A percentile compares a stretch with the other conserved stretches of the same genome.
These are phyloP conservation scores for Raphidocelis subcapitata DNA, from an alignment of 139 green algal genomes.

Conservation along the genomic window DNA sequence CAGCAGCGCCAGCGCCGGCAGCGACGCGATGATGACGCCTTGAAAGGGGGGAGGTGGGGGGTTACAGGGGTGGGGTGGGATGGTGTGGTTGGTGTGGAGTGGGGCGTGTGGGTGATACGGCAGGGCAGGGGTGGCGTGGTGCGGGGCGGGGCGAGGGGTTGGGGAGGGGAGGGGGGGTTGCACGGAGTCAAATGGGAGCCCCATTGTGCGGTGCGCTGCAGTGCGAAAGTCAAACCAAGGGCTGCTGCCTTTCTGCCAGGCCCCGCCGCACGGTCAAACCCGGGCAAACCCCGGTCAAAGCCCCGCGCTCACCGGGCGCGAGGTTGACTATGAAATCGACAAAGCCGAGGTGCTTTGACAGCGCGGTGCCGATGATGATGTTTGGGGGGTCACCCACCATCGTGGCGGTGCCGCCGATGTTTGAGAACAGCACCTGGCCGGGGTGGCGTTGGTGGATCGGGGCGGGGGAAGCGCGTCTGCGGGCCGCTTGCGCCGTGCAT, in stretches of 20 bases:
- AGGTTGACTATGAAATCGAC: conserved; percentile 48
- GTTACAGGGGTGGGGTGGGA: no score
- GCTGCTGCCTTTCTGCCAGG: not conserved
- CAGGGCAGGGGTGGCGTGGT: no score
- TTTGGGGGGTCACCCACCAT: conserved; percentile 60
- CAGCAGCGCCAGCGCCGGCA: conserved; percentile 25
- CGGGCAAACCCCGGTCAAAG: not conserved
- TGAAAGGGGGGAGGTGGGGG: no score
- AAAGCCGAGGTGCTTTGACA: conserved; percentile 41
- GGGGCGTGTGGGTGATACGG: no score
- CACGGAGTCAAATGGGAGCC: not conserved
- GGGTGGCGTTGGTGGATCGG: not conserved
- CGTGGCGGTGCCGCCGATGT: conserved; percentile 52
- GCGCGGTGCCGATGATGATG: conserved; percentile 62
- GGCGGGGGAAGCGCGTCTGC: no score
- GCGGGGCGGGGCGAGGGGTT: no score
- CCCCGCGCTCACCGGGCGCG: conserved; percentile 23
- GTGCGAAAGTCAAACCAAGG: not conserved
- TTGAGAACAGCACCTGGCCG: conserved; percentile 36
- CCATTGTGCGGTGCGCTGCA: not conserved
- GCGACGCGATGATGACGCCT: conserved; percentile 32
- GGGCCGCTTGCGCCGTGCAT: no score
- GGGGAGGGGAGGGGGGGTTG: no score
- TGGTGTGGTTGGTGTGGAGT: no score
- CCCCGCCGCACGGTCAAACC: not conserved